Conservation (phyloP, 1,284 basidiomycete species). For the Malassezia pachydermatis region DNA sequence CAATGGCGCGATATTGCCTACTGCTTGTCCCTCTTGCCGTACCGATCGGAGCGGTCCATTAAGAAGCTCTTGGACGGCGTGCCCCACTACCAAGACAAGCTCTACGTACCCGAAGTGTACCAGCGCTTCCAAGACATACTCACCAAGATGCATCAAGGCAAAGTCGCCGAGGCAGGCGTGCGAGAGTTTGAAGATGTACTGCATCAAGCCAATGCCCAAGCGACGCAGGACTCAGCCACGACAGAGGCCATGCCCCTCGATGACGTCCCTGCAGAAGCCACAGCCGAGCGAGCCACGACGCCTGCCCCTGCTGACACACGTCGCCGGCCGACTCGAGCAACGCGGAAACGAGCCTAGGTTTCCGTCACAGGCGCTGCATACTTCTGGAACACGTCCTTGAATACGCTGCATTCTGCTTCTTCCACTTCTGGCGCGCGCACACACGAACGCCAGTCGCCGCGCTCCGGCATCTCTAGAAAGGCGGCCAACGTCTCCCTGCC, state of each 20-base stretch:
- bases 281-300: too few relatives aligned
- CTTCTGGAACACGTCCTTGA: constrained; percentile 19
- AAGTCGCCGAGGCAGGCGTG: constrained; percentile 17
- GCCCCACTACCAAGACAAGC: constrained; percentile 68
- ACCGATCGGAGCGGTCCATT: constrained; percentile 88
- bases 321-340: too few relatives aligned
- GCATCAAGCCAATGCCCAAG: constrained; percentile 69
- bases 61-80: constrained; percentile 86
- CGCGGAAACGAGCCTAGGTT: neutral
- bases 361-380: constrained; percentile 7
- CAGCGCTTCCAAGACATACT: constrained; percentile 79
- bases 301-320: too few relatives aligned
- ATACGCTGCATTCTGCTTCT: constrained; percentile 19
- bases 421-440: constrained; percentile 16
- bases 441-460: constrained; percentile 37
- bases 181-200: constrained; percentile 58
- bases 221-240: constrained; percentile 78
- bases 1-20: constrained; percentile 97
- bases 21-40: constrained; percentile 84
- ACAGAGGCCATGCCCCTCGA: constrained; percentile 56
- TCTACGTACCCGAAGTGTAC: constrained; percentile 77
- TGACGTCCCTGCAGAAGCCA: too few relatives aligned
- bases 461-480: constrained; percentile 23
- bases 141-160: constrained; percentile 51
- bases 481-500: constrained; percentile 22